phyloP scores from a whole-genome alignment of 1,139 yeast genomes.

The Wickerhamomyces sp. region DNA sequence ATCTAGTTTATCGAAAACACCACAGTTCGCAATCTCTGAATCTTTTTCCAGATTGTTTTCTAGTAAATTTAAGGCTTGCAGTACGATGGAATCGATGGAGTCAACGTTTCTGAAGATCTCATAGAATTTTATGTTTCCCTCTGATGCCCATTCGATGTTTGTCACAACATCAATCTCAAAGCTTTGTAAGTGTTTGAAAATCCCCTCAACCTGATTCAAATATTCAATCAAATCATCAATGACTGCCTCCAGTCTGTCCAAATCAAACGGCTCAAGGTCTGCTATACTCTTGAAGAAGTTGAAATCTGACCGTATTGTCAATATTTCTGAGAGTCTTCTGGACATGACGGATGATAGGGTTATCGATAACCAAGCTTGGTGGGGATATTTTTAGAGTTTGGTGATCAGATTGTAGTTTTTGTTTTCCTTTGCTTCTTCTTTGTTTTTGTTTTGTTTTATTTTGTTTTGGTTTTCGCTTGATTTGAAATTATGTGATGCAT shows the following conservation, averaged over 20 bases:
- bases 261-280: slow-evolving; percentile 22
- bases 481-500: too few relatives aligned
- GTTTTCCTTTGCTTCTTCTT: neutral
- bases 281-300: slow-evolving; percentile 20
- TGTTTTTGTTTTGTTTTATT: neutral
- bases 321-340: slow-evolving; percentile 18
- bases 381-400: neutral
- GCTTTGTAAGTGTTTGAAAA: slow-evolving; percentile 7
- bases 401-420: neutral
- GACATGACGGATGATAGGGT: slow-evolving; percentile 4
- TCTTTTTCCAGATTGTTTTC: slow-evolving; percentile 26
- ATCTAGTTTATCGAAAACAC: slow-evolving; percentile 27
- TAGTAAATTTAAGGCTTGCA: slow-evolving; percentile 35
- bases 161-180: slow-evolving; percentile 1
- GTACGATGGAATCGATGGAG: slow-evolving; percentile 43
- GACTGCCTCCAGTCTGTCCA: slow-evolving; percentile 12
- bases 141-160: slow-evolving; percentile 41
- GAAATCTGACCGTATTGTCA: slow-evolving; percentile 19
- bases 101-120: slow-evolving; percentile 36
- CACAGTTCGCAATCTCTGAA: slow-evolving; percentile 15
- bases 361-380: too few relatives aligned
- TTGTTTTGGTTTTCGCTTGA: too few relatives aligned
- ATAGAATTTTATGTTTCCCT: slow-evolving; percentile 40
- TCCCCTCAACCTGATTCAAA: slow-evolving; percentile 11
- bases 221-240: slow-evolving; percentile 19